Conservation (phyloP, 192 early-diverging fungal genomes). For the Allomyces arbusculus region DNA sequence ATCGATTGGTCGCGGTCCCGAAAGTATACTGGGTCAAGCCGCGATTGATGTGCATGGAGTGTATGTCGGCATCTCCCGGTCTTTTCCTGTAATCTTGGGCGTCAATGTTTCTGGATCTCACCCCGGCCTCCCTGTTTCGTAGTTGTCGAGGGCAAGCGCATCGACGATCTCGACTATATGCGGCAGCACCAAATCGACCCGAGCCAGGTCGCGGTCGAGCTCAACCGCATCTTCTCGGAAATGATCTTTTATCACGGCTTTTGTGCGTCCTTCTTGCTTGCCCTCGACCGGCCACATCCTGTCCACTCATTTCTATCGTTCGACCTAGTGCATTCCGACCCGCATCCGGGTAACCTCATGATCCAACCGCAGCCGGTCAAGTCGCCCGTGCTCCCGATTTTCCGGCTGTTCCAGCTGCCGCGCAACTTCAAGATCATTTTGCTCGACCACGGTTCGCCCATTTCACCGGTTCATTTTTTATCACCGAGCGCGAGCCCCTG, state of each 20-base stretch:
- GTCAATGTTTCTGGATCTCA: too few relatives aligned
- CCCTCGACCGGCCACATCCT: constrained; percentile 14
- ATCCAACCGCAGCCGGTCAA: constrained; percentile 28
- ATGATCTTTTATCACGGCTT: constrained; percentile 72
- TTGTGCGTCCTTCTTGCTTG: constrained; percentile 1
- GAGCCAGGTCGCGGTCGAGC: constrained; percentile 45
- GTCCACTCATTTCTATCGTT: constrained; percentile 1
- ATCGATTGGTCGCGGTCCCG: constrained; percentile 48
- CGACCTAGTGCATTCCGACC: constrained; percentile 63
- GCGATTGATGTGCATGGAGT: constrained; percentile 78
- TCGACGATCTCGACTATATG: constrained; percentile 57
- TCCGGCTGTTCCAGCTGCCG: constrained; percentile 4
- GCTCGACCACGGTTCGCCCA: constrained; percentile 17
- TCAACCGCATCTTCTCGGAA: constrained; percentile 56
- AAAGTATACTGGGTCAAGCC: constrained; percentile 50
- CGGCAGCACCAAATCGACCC: constrained; percentile 51
- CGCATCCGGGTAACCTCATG: constrained; percentile 78
- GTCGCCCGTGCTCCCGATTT: constrained; percentile 4
- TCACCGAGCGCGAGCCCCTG: not conserved
- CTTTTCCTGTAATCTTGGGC: constrained; percentile 7
- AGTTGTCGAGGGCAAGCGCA: constrained; percentile 35
- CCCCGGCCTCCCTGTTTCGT: not conserved
- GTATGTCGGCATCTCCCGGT: constrained; percentile 12
- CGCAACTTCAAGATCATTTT: constrained; percentile 74
- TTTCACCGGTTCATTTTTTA: too few relatives aligned